Conservation (phyloP, 257 asterid species). For the Ocimum tenuiflorum region DNA sequence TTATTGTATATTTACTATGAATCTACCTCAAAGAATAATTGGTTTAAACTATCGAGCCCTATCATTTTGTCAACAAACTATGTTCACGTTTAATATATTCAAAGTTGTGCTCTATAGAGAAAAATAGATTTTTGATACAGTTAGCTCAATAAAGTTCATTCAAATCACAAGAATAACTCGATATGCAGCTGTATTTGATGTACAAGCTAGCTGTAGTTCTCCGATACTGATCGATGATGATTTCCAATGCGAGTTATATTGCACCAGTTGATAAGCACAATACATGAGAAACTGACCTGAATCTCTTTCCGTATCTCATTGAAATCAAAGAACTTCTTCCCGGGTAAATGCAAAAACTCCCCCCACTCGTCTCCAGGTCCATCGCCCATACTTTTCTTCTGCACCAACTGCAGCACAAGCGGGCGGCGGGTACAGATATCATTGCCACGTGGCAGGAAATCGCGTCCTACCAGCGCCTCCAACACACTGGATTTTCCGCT, state of each 20-base stretch:
- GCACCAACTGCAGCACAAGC: constrained; percentile 84
- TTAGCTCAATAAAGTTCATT: background rate
- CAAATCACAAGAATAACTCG: background rate
- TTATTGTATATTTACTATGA: background rate
- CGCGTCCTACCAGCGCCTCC: constrained; percentile 96
- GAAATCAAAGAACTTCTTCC: constrained; percentile 63
- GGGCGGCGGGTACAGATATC: constrained; percentile 98
- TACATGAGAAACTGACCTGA: constrained; percentile 44
- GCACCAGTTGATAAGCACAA: background rate
- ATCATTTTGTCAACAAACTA: background rate
- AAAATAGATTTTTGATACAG: background rate
- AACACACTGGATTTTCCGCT: constrained; percentile 97
- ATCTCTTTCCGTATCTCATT: constrained; percentile 74
- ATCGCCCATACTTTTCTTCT: constrained; percentile 55
- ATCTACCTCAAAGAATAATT: no score
- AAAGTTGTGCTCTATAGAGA: background rate
- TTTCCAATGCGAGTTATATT: background rate
- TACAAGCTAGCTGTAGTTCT: background rate
- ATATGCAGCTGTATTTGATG: background rate
- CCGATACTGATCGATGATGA: background rate
- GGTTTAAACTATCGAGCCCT: background rate
- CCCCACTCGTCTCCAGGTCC: constrained; percentile 82
- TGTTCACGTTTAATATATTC: background rate
- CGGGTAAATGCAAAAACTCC: constrained; percentile 79
- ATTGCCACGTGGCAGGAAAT: constrained; percentile 85